phyloP scores from a whole-genome alignment of 495 filamentous ascomycete genomes.

The Venustampulla echinocandica region DNA sequence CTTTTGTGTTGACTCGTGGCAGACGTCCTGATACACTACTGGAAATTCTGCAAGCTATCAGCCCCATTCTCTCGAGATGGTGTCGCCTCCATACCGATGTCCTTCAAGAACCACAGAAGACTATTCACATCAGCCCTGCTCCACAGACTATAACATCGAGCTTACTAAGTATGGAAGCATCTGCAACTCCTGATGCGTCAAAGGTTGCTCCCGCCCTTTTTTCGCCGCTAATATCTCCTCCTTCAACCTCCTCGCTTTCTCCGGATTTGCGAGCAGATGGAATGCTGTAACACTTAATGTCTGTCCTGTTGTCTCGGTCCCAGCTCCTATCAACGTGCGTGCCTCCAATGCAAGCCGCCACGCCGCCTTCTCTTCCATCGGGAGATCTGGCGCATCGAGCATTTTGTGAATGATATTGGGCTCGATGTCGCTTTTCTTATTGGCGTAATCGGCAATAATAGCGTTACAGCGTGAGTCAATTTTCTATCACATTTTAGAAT shows the following conservation, averaged over 20 bases:
- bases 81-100: constrained; percentile 4
- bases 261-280: constrained; percentile 26
- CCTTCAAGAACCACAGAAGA: constrained; percentile 10
- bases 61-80: constrained; percentile 1
- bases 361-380: constrained; percentile 22
- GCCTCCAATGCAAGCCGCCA: constrained; percentile 24
- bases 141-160: background rate
- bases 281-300: constrained; percentile 25
- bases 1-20: constrained; percentile 14
- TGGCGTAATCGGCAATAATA: background rate
- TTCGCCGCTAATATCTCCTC: constrained; percentile 24
- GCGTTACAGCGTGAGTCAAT: too few relatives aligned
- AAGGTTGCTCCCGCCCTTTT: constrained; percentile 10
- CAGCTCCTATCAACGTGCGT: constrained; percentile 24
- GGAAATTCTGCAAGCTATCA: constrained; percentile 6
- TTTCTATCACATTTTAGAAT: too few relatives aligned
- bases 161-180: constrained; percentile 25
- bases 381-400: constrained; percentile 22
- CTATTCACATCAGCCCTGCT: background rate
- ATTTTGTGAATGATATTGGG: constrained; percentile 25
- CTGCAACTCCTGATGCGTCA: constrained; percentile 18
- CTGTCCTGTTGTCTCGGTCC: constrained; percentile 30
- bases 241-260: constrained; percentile 19
- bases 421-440: background rate
- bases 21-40: constrained; percentile 17